A percentile compares a stretch with the other conserved stretches of the same genome.
Conservation (phyloP, 2,329 filamentous ascomycete genomes). For the Cercospora berteroae region DNA sequence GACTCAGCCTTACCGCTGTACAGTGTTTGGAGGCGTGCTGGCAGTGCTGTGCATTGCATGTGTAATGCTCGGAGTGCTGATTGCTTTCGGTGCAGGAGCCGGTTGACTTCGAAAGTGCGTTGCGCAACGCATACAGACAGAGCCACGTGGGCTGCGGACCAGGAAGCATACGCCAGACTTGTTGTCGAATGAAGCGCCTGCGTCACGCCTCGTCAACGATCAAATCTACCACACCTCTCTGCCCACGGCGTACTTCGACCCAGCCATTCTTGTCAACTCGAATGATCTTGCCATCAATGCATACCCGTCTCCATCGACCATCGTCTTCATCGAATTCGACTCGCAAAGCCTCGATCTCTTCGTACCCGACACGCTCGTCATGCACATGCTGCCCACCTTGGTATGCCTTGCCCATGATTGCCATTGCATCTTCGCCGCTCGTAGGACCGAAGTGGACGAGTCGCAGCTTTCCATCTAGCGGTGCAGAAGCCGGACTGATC, state of each 20-base stretch:
- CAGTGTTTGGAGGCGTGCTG: not conserved
- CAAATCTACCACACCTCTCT: constrained; percentile 41
- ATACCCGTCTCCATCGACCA: constrained; percentile 77
- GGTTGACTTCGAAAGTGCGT: not conserved
- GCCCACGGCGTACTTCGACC: constrained; percentile 62
- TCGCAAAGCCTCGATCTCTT: constrained; percentile 63
- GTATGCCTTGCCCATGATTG: constrained; percentile 68
- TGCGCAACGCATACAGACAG: not conserved
- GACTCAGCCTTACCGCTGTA: constrained; percentile 15
- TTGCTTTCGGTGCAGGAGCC: not conserved
- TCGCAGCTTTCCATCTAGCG: constrained; percentile 68
- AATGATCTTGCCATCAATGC: constrained; percentile 88
- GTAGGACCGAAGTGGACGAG: constrained; percentile 73
- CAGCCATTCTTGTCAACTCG: constrained; percentile 67
- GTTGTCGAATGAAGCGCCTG: not conserved
- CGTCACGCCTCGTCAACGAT: constrained; percentile 11
- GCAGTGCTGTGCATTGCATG: constrained; percentile 9
- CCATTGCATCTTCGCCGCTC: constrained; percentile 66
- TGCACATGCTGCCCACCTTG: constrained; percentile 56
- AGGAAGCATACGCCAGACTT: not conserved
- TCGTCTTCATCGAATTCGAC: constrained; percentile 68
- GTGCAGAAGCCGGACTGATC: constrained; percentile 71
- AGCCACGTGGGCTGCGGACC: not conserved
- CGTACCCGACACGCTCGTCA: constrained; percentile 64
- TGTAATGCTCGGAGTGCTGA: not conserved